Percentiles rank a stretch among this genome's conserved stretches.
These are phyloP conservation scores for Didymosphaeria variabile DNA, from an alignment of 2,329 filamentous ascomycete species.

Conservation along the genomic window DNA sequence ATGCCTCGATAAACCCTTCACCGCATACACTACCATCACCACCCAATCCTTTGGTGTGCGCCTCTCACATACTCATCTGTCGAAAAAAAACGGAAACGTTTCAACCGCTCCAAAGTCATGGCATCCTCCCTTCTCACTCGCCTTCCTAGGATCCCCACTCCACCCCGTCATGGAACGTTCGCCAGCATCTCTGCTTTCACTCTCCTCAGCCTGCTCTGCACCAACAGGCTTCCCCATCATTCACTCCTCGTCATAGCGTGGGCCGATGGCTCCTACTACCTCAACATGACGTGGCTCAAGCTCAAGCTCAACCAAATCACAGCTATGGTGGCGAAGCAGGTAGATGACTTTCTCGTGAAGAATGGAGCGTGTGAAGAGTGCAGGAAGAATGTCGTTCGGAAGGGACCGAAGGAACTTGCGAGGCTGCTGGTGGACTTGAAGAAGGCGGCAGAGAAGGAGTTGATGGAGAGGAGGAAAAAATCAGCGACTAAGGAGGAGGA, in stretches of 20 bases:
- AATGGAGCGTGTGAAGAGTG: slow-evolving; percentile 4
- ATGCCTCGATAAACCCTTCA: not conserved
- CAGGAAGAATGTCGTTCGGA: not conserved
- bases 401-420: not conserved
- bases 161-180: not conserved
- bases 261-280: not conserved
- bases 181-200: not conserved
- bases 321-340: not conserved
- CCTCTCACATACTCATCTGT: not conserved
- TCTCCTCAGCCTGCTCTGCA: slow-evolving; percentile 3
- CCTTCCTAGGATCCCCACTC: not conserved
- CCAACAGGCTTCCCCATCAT: not conserved
- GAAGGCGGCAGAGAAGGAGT: not conserved
- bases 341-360: not conserved
- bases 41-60: no score
- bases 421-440: not conserved
- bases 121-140: not conserved
- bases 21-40: not conserved
- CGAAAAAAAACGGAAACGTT: no score
- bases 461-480: no score
- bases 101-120: not conserved
- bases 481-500: no score
- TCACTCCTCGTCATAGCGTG: not conserved
- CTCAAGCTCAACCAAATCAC: not conserved
- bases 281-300: not conserved